Conservation (phyloP, 2,329 filamentous ascomycete genomes). For the Aspergillus novoparasiticus region DNA sequence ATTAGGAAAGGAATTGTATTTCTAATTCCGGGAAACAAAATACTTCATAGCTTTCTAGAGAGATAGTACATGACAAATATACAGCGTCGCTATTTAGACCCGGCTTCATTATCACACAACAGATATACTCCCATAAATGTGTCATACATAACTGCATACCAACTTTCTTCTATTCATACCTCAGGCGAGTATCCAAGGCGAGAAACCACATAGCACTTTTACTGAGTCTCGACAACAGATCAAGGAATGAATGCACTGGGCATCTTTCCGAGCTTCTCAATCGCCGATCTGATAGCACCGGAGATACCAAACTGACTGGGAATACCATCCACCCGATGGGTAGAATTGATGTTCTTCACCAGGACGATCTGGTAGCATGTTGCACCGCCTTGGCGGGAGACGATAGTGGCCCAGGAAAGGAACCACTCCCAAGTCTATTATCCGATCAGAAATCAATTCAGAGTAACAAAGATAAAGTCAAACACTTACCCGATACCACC, state of each 20-base stretch:
- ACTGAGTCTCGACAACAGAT: not conserved
- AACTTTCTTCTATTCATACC: not conserved
- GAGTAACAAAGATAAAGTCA: not conserved
- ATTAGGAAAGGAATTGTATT: too few relatives aligned
- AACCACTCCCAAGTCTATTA: slow-evolving; percentile 85
- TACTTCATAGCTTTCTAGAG: too few relatives aligned
- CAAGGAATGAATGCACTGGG: not conserved
- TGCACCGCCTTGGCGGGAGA: slow-evolving; percentile 78
- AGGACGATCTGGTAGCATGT: slow-evolving; percentile 85
- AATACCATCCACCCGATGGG: slow-evolving; percentile 77
- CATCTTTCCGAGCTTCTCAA: not conserved
- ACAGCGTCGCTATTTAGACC: too few relatives aligned
- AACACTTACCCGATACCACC: slow-evolving; percentile 88
- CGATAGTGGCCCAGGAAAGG: slow-evolving; percentile 84
- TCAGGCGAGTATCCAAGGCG: not conserved
- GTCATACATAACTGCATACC: not conserved
- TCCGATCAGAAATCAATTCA: not conserved
- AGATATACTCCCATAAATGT: not conserved
- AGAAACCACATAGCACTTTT: not conserved
- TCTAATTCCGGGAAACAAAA: too few relatives aligned
- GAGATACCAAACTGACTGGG: slow-evolving; percentile 62
- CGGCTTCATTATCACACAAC: too few relatives aligned
- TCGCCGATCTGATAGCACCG: not conserved
- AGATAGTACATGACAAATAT: too few relatives aligned
- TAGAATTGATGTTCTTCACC: slow-evolving; percentile 89